Evolutionary conservation across 805 yeast species (phyloP).

Genomic region (Yamadazyma paraphyllophila): DNA sequence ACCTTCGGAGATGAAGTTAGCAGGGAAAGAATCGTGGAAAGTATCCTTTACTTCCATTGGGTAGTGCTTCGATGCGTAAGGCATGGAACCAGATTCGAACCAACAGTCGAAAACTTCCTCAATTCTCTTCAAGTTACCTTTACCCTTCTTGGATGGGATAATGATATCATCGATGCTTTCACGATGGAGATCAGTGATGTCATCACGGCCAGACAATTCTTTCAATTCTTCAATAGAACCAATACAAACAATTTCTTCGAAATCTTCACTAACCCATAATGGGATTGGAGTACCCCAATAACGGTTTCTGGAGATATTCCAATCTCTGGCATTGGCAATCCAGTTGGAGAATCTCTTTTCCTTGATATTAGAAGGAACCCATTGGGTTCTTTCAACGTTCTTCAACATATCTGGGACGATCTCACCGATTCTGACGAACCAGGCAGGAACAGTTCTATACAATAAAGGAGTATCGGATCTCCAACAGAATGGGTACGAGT

Average conservation of each 20-base stretch:
- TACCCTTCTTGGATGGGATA: slow-evolving; percentile 88
- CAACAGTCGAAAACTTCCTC: slow-evolving; percentile 99
- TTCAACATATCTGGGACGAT: slow-evolving; percentile 85
- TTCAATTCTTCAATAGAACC: slow-evolving; percentile 88
- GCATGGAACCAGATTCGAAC: slow-evolving; percentile 99
- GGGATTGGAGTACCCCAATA: slow-evolving; percentile 99
- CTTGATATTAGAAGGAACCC: slow-evolving; percentile 92
- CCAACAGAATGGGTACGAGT: slow-evolving; percentile 99
- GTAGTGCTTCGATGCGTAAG: slow-evolving; percentile 93
- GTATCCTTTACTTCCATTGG: slow-evolving; percentile 84
- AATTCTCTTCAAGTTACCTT: slow-evolving; percentile 81
- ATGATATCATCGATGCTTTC: slow-evolving; percentile 88
- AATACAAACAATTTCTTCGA: slow-evolving; percentile 86
- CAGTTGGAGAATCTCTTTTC: slow-evolving; percentile 96
- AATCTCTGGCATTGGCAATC: slow-evolving; percentile 98
- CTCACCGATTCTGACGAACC: slow-evolving; percentile 92
- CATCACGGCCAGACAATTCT: slow-evolving; percentile 75
- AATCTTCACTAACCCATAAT: slow-evolving; percentile 93
- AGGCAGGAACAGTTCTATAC: slow-evolving; percentile 96
- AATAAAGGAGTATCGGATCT: slow-evolving; percentile 97
- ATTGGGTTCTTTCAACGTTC: slow-evolving; percentile 80
- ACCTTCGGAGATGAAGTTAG: slow-evolving; percentile 97
- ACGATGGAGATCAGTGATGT: slow-evolving; percentile 90
- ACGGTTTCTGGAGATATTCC: slow-evolving; percentile 98
- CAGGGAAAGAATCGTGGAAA: slow-evolving; percentile 82